Evolutionary conservation across 768 basidiomycete species (phyloP), one percentile per base, ranked within the genome.

Genomic region (Porphyrellus cyaneotinctus): DNA sequence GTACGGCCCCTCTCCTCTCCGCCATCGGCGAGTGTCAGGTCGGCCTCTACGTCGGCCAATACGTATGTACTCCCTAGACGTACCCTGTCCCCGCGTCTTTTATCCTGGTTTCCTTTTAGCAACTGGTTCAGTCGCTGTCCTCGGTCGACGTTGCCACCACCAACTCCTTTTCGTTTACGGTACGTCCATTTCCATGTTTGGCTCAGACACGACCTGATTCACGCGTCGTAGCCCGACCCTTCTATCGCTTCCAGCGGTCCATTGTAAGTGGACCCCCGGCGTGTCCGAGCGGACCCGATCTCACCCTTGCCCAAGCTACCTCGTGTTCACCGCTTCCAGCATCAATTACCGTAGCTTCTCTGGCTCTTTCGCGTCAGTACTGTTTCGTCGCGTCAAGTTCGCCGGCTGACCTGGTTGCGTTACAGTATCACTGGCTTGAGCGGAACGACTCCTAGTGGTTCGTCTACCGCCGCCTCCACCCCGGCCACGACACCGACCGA

Each of bases 351-450:
- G 52, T 0, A 71, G 65, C 23, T 85, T 70, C 63, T 86, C 86
- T 0, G 75, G 78, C 0, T 73, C 71, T 54, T 88, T 89, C 71
- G 62, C 64, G 85, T 84, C 56, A 45, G 79, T 70, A 2, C 11
- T 8, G 5, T 26, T 43, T 31, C 20, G 15, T 39, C 12, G 17
- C 22, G 11, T 33, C 12, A 13, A 37, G 26, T 9, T 28, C 26
- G 6, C 26, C 24, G 1, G n/a, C 39, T 63, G 43, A 59, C 53
- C 2, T 32, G 35, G 30, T 45, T 41, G 43, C 26, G n/a, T 51
- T 22, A 12, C 57, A 87, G 83, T 4, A 70, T 88, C 24, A 66
- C 72, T 33, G 73, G 73, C 35, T 86, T 88, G 85, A 72, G 72
- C 13, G 87, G 86, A 44, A 78, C 80, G 24, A 58, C 59, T 36